Percentiles rank a stretch among this genome's conserved stretches.
Conservation (phyloP, 345 rosid genomes). For the Citrus maxima region DNA sequence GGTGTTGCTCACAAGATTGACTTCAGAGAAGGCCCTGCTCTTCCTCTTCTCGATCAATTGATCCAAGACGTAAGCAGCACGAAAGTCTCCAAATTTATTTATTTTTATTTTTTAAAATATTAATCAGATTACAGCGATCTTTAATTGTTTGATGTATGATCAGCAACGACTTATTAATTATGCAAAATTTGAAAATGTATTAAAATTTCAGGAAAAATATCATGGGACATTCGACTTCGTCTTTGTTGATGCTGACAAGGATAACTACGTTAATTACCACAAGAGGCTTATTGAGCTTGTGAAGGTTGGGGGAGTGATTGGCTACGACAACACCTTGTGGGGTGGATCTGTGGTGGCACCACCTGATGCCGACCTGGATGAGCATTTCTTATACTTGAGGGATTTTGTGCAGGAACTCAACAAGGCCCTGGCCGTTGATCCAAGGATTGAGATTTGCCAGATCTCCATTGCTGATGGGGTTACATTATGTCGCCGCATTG, state of each 20-base stretch:
- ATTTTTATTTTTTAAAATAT: no score
- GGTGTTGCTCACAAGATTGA: slow-evolving; percentile 96
- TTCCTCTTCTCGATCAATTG: slow-evolving; percentile 76
- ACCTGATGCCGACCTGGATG: slow-evolving; percentile 70
- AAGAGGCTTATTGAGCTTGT: slow-evolving; percentile 38
- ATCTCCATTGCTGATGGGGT: slow-evolving; percentile 93
- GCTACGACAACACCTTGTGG: slow-evolving; percentile 98
- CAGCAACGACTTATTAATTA: background rate
- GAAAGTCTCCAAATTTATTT: background rate
- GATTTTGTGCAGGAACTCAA: slow-evolving; percentile 84
- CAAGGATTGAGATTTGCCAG: slow-evolving; percentile 92
- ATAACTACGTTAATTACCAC: slow-evolving; percentile 26
- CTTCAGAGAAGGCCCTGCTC: slow-evolving; percentile 88
- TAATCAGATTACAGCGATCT: background rate
- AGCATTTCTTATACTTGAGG: slow-evolving; percentile 64
- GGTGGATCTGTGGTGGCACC: slow-evolving; percentile 46
- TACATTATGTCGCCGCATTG: slow-evolving; percentile 79
- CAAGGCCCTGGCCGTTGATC: slow-evolving; percentile 92
- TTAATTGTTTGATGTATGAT: background rate
- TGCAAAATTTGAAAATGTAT: background rate
- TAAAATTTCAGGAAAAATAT: slow-evolving; percentile 6
- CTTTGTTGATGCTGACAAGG: slow-evolving; percentile 51
- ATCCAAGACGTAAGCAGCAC: slow-evolving; percentile 53
- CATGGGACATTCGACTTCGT: slow-evolving; percentile 35
- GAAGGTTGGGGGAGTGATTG: slow-evolving; percentile 45